Conservation (phyloP, 129 eudicot species). For the Pittosporum tobira region DNA sequence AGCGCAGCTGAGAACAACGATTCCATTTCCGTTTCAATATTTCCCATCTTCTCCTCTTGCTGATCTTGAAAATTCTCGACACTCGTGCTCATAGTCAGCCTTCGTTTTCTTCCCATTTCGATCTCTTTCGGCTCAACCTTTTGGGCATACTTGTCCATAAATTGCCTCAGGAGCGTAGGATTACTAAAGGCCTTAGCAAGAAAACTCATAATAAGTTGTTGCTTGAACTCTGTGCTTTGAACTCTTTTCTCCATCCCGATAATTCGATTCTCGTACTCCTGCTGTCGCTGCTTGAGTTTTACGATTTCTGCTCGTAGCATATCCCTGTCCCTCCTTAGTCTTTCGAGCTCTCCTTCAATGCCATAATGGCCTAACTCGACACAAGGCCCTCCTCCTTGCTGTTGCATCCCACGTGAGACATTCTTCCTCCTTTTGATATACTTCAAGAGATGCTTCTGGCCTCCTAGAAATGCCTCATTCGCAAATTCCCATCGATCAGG, state of each 20-base stretch:
- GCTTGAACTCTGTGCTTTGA: constrained; percentile 49
- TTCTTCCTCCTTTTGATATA: constrained; percentile 38
- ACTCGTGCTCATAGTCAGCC: constrained; percentile 52
- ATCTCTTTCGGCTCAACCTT: constrained; percentile 20
- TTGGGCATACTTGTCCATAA: constrained; percentile 32
- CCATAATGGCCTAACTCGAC: constrained; percentile 81
- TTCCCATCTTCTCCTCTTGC: constrained; percentile 13
- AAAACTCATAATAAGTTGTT: constrained; percentile 65
- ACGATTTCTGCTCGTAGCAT: constrained; percentile 57
- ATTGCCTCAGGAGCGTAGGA: constrained; percentile 52
- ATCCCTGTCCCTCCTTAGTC: constrained; percentile 52
- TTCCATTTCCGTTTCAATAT: constrained; percentile 29
- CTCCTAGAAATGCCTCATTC: constrained; percentile 38
- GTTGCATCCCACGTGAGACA: constrained; percentile 26
- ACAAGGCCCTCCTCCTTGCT: constrained; percentile 38
- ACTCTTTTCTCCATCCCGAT: constrained; percentile 48
- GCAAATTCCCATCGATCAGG: constrained; percentile 58
- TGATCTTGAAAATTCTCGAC: constrained; percentile 39
- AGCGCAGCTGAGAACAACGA: constrained; percentile 38
- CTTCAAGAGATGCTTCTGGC: constrained; percentile 40
- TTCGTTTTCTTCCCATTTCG: constrained; percentile 67
- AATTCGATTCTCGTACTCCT: constrained; percentile 43
- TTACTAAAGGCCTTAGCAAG: constrained; percentile 62
- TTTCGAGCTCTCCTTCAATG: constrained; percentile 64
- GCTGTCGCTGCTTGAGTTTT: constrained; percentile 63